Base-by-base conservation (phyloP, 345 rosid genomes). In the Pseudoturritis turrita region DNA sequence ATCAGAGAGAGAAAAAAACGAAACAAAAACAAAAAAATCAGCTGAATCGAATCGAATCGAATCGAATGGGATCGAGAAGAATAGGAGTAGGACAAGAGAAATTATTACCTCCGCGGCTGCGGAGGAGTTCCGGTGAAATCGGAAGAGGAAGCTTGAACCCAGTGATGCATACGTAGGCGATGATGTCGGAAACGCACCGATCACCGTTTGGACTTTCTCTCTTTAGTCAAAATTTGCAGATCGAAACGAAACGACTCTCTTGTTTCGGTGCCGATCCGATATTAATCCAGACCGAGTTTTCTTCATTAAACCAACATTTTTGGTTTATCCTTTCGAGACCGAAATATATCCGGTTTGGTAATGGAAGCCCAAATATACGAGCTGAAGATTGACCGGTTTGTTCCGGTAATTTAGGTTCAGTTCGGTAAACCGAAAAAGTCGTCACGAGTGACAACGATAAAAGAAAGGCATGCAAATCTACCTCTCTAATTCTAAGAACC, bases 71-170 rank as follows among this genome's bases (percentile, higher is more conserved):
- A 46, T 25, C 37, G 13, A 36, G 9, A 35, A 39, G 41, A 29
- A 49, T n/a, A n/a, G n/a, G 46, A 50, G 44, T 14, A 50, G 28
- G 45, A 26, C 4, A 13, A 33, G 45, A 62, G 33, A 35, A 45
- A 39, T 33, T 8, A 12, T 6, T 9, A 52, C 99, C 99, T 95
- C 73, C 99, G 92, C n/a, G 96, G 89, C 60, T 78, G 90, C 43
- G 97, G 98, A 72, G 81, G 79, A 76, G 83, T 52, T 54, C 98
- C 99, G 14, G 59, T 23, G 81, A 95, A 89, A 78, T 95, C 97
- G 59, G 90, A 78, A 71, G 98, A 70, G 31, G 93, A 81, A 77
- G 92, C 96, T 81, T 69, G 86, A 78, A 91, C 86, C 99, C 99
- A 95, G 84, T 80, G 86, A 79, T 95, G 87, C 99, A 91, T 94